Conservation (phyloP, 805 yeast species). For the Clavispora phyllophila region DNA sequence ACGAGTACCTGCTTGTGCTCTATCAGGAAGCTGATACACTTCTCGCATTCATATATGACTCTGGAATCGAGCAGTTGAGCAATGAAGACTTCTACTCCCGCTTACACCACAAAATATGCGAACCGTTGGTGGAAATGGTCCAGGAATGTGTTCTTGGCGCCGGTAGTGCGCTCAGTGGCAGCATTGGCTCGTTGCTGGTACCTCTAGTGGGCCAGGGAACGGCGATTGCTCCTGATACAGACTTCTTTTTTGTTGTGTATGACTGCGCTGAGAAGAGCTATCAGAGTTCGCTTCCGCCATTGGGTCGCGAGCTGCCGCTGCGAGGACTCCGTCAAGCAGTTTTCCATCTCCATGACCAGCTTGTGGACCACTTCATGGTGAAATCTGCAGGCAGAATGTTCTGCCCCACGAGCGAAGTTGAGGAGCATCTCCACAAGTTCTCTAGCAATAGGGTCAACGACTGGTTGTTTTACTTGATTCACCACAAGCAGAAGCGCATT, state of each 20-base stretch:
- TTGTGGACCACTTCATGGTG: constrained; percentile 26
- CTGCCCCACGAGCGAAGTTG: constrained; percentile 12
- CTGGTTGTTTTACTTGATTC: constrained; percentile 40
- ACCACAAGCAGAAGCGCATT: constrained; percentile 24
- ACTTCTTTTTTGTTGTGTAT: constrained; percentile 34
- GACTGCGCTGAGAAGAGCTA: constrained; percentile 20
- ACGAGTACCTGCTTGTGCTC: constrained; percentile 29
- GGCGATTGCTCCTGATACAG: constrained; percentile 17
- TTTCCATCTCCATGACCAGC: constrained; percentile 36
- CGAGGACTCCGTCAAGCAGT: constrained; percentile 22
- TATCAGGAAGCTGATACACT: constrained; percentile 20
- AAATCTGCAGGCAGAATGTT: constrained; percentile 22
- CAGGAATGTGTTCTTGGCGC: constrained; percentile 5
- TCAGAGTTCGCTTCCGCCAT: constrained; percentile 35
- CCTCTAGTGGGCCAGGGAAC: constrained; percentile 15
- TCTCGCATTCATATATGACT: constrained; percentile 27
- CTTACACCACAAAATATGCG: constrained; percentile 13
- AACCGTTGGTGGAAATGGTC: constrained; percentile 22
- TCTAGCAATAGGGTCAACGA: constrained; percentile 31
- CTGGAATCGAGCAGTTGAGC: constrained; percentile 21
- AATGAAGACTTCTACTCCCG: constrained; percentile 18
- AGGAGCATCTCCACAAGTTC: constrained; percentile 39
- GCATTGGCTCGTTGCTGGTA: constrained; percentile 24
- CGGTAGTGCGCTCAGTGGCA: constrained; percentile 21
- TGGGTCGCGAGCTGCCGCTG: constrained; percentile 15